These are phyloP conservation scores for Malassezia globosa DNA, from an alignment of 1,284 basidiomycete genomes.

Conservation along the genomic window DNA sequence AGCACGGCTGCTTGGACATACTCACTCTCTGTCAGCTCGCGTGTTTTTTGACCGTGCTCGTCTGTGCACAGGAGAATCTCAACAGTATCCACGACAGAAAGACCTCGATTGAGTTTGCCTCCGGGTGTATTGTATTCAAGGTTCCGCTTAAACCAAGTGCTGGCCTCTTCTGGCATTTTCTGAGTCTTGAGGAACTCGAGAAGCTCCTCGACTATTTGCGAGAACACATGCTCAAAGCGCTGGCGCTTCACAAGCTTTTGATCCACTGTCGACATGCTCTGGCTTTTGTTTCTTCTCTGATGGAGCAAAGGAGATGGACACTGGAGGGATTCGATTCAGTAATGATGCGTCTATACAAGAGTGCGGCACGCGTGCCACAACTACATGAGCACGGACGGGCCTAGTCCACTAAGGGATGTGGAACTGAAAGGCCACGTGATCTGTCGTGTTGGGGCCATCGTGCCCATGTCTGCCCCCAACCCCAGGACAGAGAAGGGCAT, in stretches of 20 bases:
- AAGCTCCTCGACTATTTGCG: constrained; percentile 53
- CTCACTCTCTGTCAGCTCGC: constrained; percentile 52
- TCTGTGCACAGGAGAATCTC: constrained; percentile 58
- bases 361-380: too few species aligned
- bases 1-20: constrained; percentile 80
- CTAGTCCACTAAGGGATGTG: too few species aligned
- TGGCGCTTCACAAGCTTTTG: constrained; percentile 45
- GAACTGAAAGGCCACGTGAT: too few species aligned
- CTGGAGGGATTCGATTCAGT: too few species aligned
- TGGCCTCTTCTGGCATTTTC: constrained; percentile 63
- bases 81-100: constrained; percentile 85
- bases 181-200: constrained; percentile 56
- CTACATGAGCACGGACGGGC: too few species aligned
- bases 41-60: constrained; percentile 55
- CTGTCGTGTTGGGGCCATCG: too few species aligned
- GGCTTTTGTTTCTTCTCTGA: too few species aligned
- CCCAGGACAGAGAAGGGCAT: not conserved
- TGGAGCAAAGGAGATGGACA: not conserved
- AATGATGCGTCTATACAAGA: too few species aligned
- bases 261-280: constrained; percentile 17
- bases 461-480: too few species aligned
- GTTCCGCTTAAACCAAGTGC: constrained; percentile 61
- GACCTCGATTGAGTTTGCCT: constrained; percentile 89
- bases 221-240: constrained; percentile 52
- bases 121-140: constrained; percentile 89